Percentiles rank a stretch among this genome's conserved stretches.
These are phyloP conservation scores for Suhomyces ambrosiae DNA, from an alignment of 1,139 yeast species.

Conservation along the genomic window DNA sequence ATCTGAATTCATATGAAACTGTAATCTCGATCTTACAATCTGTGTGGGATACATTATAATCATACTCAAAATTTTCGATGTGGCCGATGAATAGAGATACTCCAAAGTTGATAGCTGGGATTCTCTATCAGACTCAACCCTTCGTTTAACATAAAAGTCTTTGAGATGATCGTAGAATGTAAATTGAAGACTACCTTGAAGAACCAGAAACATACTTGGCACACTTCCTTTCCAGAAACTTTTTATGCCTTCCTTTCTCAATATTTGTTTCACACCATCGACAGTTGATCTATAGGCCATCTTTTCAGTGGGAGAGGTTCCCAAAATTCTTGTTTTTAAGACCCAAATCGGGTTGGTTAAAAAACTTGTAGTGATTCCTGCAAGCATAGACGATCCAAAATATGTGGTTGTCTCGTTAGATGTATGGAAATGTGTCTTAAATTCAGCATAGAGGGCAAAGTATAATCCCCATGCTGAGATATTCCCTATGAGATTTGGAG, in stretches of 20 bases:
- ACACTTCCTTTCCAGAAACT: conserved; percentile 83
- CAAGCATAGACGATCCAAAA: conserved; percentile 44
- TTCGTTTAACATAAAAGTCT: conserved; percentile 21
- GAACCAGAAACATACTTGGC: conserved; percentile 81
- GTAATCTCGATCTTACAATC: conserved; percentile 76
- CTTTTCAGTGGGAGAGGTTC: conserved; percentile 48
- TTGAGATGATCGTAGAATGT: conserved; percentile 81
- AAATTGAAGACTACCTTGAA: conserved; percentile 88
- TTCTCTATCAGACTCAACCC: conserved; percentile 11
- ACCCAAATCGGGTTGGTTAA: conserved; percentile 94
- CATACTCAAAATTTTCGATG: conserved; percentile 71
- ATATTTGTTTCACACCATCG: conserved; percentile 58
- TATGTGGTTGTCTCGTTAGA: conserved; percentile 31
- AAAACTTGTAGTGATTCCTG: conserved; percentile 76
- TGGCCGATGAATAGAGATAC: conserved; percentile 64
- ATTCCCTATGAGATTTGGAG: conserved; percentile 81
- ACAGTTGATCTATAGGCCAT: conserved; percentile 58
- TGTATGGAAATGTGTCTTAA: conserved; percentile 39
- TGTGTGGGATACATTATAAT: conserved; percentile 81
- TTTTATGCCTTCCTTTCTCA: conserved; percentile 60
- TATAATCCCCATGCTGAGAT: conserved; percentile 88
- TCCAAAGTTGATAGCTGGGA: conserved; percentile 50
- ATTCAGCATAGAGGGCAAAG: conserved; percentile 69
- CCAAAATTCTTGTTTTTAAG: conserved; percentile 80
- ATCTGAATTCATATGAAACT: conserved; percentile 42